These are phyloP conservation scores for Suillus clintonianus DNA, from an alignment of 768 basidiomycete genomes.

Conservation along the genomic window DNA sequence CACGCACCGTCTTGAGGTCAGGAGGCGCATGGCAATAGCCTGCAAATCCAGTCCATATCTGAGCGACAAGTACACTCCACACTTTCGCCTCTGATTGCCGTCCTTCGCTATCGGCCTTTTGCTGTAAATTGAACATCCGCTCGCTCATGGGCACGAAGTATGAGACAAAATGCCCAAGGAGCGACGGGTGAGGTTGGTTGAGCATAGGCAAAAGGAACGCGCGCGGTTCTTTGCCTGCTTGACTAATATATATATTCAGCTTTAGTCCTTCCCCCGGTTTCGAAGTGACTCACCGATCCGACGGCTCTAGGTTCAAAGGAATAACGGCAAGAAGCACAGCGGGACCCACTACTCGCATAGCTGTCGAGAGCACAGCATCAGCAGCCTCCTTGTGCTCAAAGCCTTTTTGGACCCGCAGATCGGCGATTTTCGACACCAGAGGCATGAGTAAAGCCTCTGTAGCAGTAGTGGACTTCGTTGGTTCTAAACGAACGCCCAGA, in stretches of 20 bases:
- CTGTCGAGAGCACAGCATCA: constrained; percentile 74
- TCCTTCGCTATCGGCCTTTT: constrained; percentile 72
- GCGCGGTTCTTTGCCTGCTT: constrained; percentile 77
- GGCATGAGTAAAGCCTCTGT: constrained; percentile 72
- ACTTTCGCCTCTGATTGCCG: constrained; percentile 88
- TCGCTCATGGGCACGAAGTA: constrained; percentile 96
- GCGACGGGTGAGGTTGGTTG: constrained; percentile 76
- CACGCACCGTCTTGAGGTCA: constrained; percentile 70
- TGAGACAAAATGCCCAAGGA: constrained; percentile 79
- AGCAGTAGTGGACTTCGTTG: constrained; percentile 49
- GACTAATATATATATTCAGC: constrained; percentile 38
- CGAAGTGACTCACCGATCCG: constrained; percentile 61
- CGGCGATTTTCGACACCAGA: constrained; percentile 69
- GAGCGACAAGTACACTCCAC: constrained; percentile 91
- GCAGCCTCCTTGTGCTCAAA: constrained; percentile 92
- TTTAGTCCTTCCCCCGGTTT: constrained; percentile 4
- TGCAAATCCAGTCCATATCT: constrained; percentile 89
- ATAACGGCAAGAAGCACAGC: constrained; percentile 70
- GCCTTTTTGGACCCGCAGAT: constrained; percentile 71
- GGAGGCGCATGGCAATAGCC: constrained; percentile 85
- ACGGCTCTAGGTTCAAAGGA: constrained; percentile 85
- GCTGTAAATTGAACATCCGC: constrained; percentile 86
- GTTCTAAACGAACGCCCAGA: constrained; percentile 52
- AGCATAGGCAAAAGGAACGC: constrained; percentile 92
- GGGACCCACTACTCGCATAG: constrained; percentile 86